phyloP scores from a whole-genome alignment of 306 rosid genomes.

The Carpinus viminea region DNA sequence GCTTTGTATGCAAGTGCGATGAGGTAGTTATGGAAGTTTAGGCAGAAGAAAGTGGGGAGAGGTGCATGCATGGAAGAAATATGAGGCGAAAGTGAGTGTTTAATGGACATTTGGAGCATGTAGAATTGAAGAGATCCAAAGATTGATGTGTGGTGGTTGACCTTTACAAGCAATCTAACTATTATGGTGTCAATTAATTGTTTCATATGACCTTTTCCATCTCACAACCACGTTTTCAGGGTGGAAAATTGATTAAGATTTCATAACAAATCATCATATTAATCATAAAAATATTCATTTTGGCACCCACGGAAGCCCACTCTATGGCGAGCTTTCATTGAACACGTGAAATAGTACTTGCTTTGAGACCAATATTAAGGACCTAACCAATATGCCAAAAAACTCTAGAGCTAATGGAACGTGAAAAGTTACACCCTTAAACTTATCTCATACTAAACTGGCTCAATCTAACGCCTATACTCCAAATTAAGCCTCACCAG shows the following conservation, averaged over 20 bases:
- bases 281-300: not conserved
- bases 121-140: not conserved
- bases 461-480: too few relatives aligned
- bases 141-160: not conserved
- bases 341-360: too few relatives aligned
- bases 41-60: not conserved
- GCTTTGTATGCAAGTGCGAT: not conserved
- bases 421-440: too few relatives aligned
- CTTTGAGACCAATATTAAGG: too few relatives aligned
- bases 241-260: not conserved
- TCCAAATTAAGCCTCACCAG: too few relatives aligned
- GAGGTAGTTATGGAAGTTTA: constrained; percentile 10
- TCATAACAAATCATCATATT: not conserved
- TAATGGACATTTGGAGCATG: not conserved
- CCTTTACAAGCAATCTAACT: not conserved
- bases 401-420: too few relatives aligned
- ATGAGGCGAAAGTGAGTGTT: not conserved
- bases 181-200: not conserved
- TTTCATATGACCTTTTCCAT: constrained; percentile 2
- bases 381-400: too few relatives aligned
- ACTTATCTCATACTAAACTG: too few relatives aligned
- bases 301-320: too few relatives aligned
- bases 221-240: constrained; percentile 11
- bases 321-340: too few relatives aligned
- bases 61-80: not conserved